Conservation (phyloP, 441 rosid species). For the Euphorbia schlechtendalii region DNA sequence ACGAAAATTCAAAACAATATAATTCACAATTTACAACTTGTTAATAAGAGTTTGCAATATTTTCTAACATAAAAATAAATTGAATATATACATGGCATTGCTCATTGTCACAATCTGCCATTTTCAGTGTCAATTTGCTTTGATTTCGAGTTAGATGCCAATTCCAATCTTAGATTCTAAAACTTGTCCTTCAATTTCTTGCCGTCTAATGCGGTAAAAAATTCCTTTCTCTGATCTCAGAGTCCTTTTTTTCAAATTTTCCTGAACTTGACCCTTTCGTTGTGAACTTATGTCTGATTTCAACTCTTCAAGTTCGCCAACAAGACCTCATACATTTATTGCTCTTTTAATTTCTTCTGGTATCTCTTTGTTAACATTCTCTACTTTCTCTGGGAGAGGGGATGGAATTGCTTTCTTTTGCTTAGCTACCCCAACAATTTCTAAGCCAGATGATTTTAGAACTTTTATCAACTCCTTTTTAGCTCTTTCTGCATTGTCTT, state of each 20-base stretch:
- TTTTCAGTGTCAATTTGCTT: slow-evolving; percentile 24
- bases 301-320: slow-evolving; percentile 26
- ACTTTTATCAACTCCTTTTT: slow-evolving; percentile 28
- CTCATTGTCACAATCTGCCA: slow-evolving; percentile 26
- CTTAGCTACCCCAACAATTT: slow-evolving; percentile 27
- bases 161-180: slow-evolving; percentile 27
- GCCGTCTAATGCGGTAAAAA: slow-evolving; percentile 26
- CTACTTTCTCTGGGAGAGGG: slow-evolving; percentile 23
- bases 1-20: not conserved
- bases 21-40: not conserved
- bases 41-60: no score
- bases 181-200: slow-evolving; percentile 26
- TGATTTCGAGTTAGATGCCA: slow-evolving; percentile 16
- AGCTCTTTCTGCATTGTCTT: slow-evolving; percentile 26
- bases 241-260: slow-evolving; percentile 20
- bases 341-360: slow-evolving; percentile 26
- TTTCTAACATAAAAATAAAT: no score
- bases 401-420: slow-evolving; percentile 20
- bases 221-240: slow-evolving; percentile 28
- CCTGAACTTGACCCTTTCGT: slow-evolving; percentile 25
- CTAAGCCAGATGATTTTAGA: slow-evolving; percentile 30
- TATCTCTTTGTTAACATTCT: slow-evolving; percentile 24
- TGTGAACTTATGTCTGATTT: slow-evolving; percentile 30
- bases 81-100: no score
- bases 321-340: slow-evolving; percentile 23